A percentile compares a stretch with the other conserved stretches of the same genome.
Conservation (phyloP, 495 filamentous ascomycete genomes). For the Neurospora sp. region DNA sequence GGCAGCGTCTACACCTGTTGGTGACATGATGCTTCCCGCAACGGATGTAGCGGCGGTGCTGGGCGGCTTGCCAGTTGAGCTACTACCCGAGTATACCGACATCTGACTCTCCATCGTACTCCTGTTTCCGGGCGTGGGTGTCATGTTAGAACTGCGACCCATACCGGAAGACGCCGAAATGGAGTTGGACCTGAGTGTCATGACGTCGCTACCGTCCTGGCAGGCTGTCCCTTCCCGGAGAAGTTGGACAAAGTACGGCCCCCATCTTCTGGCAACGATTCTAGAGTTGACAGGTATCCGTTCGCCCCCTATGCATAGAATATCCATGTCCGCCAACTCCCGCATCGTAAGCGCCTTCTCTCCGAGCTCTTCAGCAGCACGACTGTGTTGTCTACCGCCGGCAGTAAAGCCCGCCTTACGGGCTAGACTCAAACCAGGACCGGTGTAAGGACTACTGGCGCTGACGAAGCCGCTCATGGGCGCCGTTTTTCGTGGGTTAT, state of each 20-base stretch:
- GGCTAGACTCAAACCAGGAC: constrained; percentile 42
- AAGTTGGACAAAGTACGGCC: constrained; percentile 86
- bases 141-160: constrained; percentile 69
- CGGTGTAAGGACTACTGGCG: constrained; percentile 56
- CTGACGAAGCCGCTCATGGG: constrained; percentile 74
- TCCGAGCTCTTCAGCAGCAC: constrained; percentile 76
- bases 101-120: constrained; percentile 41
- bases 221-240: constrained; percentile 62
- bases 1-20: constrained; percentile 22
- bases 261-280: constrained; percentile 79
- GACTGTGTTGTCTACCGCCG: constrained; percentile 54
- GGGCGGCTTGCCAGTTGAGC: constrained; percentile 28
- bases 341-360: constrained; percentile 62
- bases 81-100: constrained; percentile 42
- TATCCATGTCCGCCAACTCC: constrained; percentile 95
- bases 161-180: constrained; percentile 31
- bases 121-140: constrained; percentile 66
- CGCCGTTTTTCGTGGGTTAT: constrained; percentile 71
- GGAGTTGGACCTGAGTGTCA: constrained; percentile 31
- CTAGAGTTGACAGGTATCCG: constrained; percentile 88
- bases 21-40: constrained; percentile 18
- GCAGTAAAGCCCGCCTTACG: constrained; percentile 54
- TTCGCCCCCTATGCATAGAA: constrained; percentile 81
- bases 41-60: constrained; percentile 26
- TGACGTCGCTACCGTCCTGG: constrained; percentile 42